Evolutionary conservation across 192 early-diverging fungal genomes (phyloP).

Genomic region (Coemansia interrupta): DNA sequence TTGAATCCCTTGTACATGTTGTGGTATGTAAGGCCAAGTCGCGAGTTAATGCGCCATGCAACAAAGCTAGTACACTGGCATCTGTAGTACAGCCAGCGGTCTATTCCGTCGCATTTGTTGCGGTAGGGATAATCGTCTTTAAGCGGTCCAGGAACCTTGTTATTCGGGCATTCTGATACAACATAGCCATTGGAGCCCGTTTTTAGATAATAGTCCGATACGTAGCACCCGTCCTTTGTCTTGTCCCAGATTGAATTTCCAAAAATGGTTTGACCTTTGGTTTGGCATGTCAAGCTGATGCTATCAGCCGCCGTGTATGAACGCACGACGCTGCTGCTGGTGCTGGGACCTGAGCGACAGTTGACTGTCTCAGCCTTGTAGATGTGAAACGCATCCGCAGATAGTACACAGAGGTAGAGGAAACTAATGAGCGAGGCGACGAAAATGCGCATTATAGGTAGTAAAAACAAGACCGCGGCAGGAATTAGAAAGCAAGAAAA

Average conservation of each 20-base stretch:
- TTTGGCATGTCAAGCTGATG: slow-evolving; percentile 27
- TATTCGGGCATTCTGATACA: slow-evolving; percentile 9
- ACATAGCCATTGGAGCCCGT: slow-evolving; percentile 37
- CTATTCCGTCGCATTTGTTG: slow-evolving; percentile 23
- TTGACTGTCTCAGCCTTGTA: slow-evolving; percentile 17
- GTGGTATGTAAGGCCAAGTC: too few relatives aligned
- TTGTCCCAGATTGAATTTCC: slow-evolving; percentile 49
- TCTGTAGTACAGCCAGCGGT: slow-evolving; percentile 37
- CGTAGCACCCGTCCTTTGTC: slow-evolving; percentile 47
- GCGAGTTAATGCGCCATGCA: too few relatives aligned
- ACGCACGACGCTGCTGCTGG: background rate
- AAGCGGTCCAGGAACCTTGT: slow-evolving; percentile 30
- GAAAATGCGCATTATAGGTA: too few relatives aligned
- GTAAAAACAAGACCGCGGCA: too few relatives aligned
- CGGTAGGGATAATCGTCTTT: slow-evolving; percentile 45
- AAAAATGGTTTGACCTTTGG: slow-evolving; percentile 18
- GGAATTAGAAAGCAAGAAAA: too few relatives aligned
- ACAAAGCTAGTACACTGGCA: too few relatives aligned
- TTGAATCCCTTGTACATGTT: too few relatives aligned
- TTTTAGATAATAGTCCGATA: slow-evolving; percentile 47
- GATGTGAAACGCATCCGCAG: slow-evolving; percentile 13
- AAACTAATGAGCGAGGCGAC: too few relatives aligned
- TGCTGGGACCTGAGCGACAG: slow-evolving; percentile 14
- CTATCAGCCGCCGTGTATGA: slow-evolving; percentile 5
- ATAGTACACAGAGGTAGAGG: too few relatives aligned